Evolutionary conservation across 108 stramenopile species (phyloP), one percentile per base, ranked within the genome.

Genomic region (Mayamaea pseudoterrestris): DNA sequence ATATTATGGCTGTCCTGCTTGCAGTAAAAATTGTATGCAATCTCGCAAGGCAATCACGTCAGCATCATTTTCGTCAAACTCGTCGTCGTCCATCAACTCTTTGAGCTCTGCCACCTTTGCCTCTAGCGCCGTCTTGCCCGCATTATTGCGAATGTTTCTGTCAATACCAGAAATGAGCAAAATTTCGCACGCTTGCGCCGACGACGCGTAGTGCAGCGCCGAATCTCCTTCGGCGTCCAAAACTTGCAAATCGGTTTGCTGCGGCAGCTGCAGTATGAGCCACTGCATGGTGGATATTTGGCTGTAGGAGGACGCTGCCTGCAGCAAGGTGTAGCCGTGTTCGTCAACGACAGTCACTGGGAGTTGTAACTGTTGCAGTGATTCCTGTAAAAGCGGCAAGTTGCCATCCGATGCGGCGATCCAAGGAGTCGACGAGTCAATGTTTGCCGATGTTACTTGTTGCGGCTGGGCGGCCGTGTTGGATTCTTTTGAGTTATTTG

Each of bases 191-290:
- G 71, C 57, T 20, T 55, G 58, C 1, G 61, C 52, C 3, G 37
- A 44, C 8, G 68, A 69, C 26, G 69, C 68, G 59, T 78, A 63
- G 50, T 85, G 83, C 52, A 85, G 56, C 11, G 83, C 73, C 21
- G 83, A 65, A 54, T 81, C 80, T 16, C 80, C 80, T 27, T 81
- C 80, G 16, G 46, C 50, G 46, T 81, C 80, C 21, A 28, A 41
- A 11, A 57, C 58, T 31, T 76, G 54, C 18, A 73, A 27, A 3
- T 24, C 24, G 28, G 3, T 37, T n/a, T n/a, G n/a, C 16, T 51
- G 27, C 5, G 30, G 41, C 37, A 31, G 36, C 14, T 53, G 18
- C 22, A 74, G 18, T n/a, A n/a, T n/a, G 14, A 69, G 13, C 66
- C 66, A 75, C 55, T 62, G 29, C 41, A 75, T 24, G 18, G 73